Conservation (phyloP, 768 basidiomycete genomes). For the Chalciporus piperatus region DNA sequence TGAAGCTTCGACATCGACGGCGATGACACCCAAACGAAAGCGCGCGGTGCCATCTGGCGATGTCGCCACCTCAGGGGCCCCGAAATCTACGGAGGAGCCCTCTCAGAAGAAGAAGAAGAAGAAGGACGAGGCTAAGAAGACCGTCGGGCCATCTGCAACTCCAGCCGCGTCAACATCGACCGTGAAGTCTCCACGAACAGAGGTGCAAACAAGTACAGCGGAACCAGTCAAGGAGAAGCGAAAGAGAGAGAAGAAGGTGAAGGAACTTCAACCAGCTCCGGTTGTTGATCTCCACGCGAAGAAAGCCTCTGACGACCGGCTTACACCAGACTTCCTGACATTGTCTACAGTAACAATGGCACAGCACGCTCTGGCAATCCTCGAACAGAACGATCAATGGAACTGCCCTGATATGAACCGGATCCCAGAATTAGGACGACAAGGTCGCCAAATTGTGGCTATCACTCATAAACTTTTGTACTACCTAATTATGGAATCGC, state of each 20-base stretch:
- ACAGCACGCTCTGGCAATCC: too few species aligned
- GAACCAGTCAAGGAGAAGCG: conserved; percentile 20
- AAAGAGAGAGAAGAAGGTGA: conserved; percentile 6
- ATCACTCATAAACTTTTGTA: too few species aligned
- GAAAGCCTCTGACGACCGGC: conserved; percentile 9
- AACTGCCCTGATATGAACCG: too few species aligned
- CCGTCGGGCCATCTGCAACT: too few species aligned
- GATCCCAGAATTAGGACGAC: too few species aligned
- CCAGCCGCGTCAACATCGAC: background rate
- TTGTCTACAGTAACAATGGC: too few species aligned
- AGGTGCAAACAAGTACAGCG: background rate
- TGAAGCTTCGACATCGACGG: too few species aligned
- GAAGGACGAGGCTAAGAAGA: background rate
- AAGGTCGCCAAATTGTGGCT: too few species aligned
- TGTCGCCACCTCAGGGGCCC: background rate
- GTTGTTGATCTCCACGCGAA: conserved; percentile 1
- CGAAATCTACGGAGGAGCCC: background rate
- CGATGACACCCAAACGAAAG: conserved; percentile 20
- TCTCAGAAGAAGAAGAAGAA: background rate
- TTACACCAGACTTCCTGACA: too few species aligned
- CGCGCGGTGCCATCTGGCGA: conserved; percentile 20
- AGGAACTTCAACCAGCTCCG: conserved; percentile 3
- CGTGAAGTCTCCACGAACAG: background rate
- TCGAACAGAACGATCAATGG: too few species aligned
- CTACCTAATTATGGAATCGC: too few species aligned